phyloP scores from a whole-genome alignment of 164 flowering plant species.

The Hamamelis virginiana region DNA sequence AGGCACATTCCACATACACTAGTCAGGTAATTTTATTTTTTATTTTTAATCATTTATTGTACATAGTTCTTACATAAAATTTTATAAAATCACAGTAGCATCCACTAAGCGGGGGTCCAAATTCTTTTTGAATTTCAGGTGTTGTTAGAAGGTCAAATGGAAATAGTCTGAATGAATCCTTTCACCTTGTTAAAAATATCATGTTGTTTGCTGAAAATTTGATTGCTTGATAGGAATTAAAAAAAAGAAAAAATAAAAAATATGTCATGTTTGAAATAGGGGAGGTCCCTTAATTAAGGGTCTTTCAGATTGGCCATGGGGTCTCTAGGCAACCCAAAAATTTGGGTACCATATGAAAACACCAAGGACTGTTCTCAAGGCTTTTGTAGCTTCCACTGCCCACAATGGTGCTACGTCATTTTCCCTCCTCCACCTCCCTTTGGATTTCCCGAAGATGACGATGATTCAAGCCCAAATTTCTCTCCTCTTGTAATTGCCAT shows the following conservation, averaged over 20 bases:
- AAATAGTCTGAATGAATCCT: too few species aligned
- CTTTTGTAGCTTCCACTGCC: slow-evolving; percentile 70
- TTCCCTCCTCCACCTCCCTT: slow-evolving; percentile 78
- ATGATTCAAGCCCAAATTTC: slow-evolving; percentile 43
- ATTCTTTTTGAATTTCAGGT: too few species aligned
- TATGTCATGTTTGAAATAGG: not conserved
- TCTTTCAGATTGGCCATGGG: slow-evolving; percentile 34
- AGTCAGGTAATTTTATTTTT: slow-evolving; percentile 1
- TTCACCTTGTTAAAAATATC: too few species aligned
- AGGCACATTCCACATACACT: not conserved
- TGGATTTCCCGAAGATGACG: slow-evolving; percentile 31
- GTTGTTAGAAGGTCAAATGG: too few species aligned
- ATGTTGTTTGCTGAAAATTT: too few species aligned
- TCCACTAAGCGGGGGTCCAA: too few species aligned
- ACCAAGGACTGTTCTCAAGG: slow-evolving; percentile 70
- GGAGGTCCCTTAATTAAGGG: not conserved
- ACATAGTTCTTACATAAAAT: not conserved
- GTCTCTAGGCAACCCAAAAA: slow-evolving; percentile 46
- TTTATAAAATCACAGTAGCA: too few species aligned
- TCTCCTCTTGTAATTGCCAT: slow-evolving; percentile 77
- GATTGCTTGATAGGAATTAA: too few species aligned
- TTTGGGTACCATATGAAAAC: slow-evolving; percentile 61
- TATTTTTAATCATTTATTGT: not conserved
- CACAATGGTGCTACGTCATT: slow-evolving; percentile 73
- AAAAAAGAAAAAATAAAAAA: not conserved